Conservation (phyloP, 306 rosid species). For the Canavalia ensiformis region DNA sequence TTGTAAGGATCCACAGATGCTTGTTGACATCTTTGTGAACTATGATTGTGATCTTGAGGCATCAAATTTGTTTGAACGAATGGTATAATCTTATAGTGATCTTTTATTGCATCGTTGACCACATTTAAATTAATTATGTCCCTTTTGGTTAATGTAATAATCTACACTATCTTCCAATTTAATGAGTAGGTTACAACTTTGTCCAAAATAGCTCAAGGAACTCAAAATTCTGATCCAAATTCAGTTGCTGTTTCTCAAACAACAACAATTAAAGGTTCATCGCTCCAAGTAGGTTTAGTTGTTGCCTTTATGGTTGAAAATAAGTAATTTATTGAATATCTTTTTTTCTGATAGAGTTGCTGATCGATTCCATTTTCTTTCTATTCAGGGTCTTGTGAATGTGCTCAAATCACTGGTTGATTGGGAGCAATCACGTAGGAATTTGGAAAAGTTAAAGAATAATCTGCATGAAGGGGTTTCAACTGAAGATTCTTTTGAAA, state of each 20-base stretch:
- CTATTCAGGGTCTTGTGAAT: conserved; percentile 88
- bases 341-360: conserved; percentile 34
- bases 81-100: conserved; percentile 63
- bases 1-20: conserved; percentile 97
- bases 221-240: conserved; percentile 85
- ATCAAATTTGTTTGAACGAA: conserved; percentile 97
- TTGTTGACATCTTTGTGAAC: conserved; percentile 97
- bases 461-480: conserved; percentile 68
- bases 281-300: conserved; percentile 85
- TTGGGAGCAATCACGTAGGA: conserved; percentile 85
- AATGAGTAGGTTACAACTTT: conserved; percentile 82
- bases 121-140: conserved; percentile 24
- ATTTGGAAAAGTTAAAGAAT: conserved; percentile 64
- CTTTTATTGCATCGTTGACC: conserved; percentile 40
- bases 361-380: conserved; percentile 50
- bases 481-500: conserved; percentile 73
- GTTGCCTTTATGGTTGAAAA: conserved; percentile 39
- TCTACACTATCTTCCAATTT: conserved; percentile 47
- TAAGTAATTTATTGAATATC: conserved; percentile 34
- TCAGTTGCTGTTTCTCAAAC: conserved; percentile 75
- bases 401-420: conserved; percentile 97
- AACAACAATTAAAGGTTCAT: conserved; percentile 86
- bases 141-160: conserved; percentile 34
- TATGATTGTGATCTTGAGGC: conserved; percentile 99
- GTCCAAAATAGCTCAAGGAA: conserved; percentile 92